Evolutionary conservation across 495 filamentous ascomycete genomes (phyloP).

Genomic region (Xylaria longipes): DNA sequence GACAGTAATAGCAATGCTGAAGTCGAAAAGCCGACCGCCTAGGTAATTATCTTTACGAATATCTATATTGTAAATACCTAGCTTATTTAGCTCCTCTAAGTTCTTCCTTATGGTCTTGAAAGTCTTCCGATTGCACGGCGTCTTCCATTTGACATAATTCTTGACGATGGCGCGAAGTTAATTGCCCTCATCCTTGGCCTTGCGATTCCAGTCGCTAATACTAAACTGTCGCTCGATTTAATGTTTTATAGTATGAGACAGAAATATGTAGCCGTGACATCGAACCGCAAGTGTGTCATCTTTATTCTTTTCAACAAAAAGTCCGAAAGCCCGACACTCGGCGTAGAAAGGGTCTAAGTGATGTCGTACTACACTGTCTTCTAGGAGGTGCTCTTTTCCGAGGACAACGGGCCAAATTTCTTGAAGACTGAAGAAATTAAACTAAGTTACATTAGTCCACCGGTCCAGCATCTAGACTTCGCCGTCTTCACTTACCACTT

Average conservation of each 20-base stretch:
- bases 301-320: background rate
- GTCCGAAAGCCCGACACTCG: slow-evolving; percentile 22
- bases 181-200: background rate
- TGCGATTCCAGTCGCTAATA: background rate
- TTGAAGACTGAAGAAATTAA: background rate
- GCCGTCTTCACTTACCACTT: background rate
- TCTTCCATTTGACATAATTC: background rate
- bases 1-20: slow-evolving; percentile 14
- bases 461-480: background rate
- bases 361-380: background rate
- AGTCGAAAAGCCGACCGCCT: slow-evolving; percentile 11
- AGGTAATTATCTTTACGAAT: background rate
- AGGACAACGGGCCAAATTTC: background rate
- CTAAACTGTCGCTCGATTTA: background rate
- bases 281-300: background rate
- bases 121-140: background rate
- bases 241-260: background rate
- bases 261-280: background rate
- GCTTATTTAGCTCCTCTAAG: background rate
- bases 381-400: background rate
- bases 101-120: background rate
- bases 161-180: background rate
- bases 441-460: background rate
- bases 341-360: slow-evolving; percentile 13
- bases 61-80: slow-evolving; percentile 8